Conservation (phyloP, 2,329 filamentous ascomycete species). For the Penicillium brevicompactum region DNA sequence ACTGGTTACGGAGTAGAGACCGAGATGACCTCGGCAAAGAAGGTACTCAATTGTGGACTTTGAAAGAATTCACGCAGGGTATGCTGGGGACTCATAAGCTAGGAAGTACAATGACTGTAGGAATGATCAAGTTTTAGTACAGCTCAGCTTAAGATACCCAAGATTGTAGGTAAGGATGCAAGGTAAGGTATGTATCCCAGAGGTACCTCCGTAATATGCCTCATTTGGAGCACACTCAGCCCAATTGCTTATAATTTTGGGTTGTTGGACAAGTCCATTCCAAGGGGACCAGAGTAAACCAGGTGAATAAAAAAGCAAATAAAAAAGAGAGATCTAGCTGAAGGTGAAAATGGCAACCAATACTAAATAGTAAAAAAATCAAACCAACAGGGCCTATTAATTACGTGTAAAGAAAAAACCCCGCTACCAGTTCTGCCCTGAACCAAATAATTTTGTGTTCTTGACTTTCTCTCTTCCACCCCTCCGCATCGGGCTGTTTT, state of each 20-base stretch:
- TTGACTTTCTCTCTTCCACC: conserved; percentile 27
- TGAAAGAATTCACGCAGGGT: neutral
- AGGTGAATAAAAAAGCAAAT: neutral
- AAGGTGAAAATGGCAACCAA: neutral
- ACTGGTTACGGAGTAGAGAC: neutral
- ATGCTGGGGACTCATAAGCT: neutral
- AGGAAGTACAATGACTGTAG: too few relatives aligned
- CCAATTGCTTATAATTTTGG: neutral
- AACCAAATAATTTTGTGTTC: conserved; percentile 32
- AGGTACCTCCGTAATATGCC: neutral
- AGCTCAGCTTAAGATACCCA: neutral
- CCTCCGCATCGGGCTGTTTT: conserved; percentile 23
- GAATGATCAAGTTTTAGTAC: neutral
- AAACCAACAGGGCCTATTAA: neutral
- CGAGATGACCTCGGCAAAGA: conserved; percentile 5
- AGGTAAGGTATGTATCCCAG: neutral
- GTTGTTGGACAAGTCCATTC: neutral
- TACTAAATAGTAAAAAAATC: too few relatives aligned
- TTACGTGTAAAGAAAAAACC: conserved; percentile 21
- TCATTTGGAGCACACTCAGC: neutral
- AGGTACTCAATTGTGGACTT: neutral
- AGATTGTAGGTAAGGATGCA: neutral
- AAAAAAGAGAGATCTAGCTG: neutral
- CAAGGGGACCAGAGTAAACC: too few relatives aligned
- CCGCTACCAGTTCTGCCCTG: conserved; percentile 28